Evolutionary conservation across 2,329 filamentous ascomycete species (phyloP).

Genomic region (Zymoseptoria passerinii): DNA sequence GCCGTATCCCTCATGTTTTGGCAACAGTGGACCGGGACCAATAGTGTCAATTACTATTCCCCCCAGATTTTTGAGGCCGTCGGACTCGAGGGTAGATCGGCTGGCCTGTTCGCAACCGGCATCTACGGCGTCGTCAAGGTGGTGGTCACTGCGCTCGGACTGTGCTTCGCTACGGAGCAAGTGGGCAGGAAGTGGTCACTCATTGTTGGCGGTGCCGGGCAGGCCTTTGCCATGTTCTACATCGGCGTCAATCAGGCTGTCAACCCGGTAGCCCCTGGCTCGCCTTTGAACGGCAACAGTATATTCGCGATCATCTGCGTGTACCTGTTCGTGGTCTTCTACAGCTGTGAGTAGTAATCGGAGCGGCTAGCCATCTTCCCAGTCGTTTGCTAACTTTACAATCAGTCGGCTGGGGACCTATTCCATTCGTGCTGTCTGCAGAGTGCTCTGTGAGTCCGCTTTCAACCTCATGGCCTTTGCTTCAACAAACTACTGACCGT

Average conservation of each 20-base stretch:
- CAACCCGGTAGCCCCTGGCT: conserved; percentile 42
- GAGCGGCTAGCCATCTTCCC: background rate
- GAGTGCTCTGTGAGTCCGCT: conserved; percentile 21
- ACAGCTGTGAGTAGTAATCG: conserved; percentile 12
- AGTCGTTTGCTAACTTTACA: background rate
- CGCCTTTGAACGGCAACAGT: conserved; percentile 44
- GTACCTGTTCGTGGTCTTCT: conserved; percentile 42
- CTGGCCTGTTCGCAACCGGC: conserved; percentile 39
- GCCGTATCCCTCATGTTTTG: conserved; percentile 39
- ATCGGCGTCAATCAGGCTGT: conserved; percentile 28
- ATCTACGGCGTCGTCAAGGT: conserved; percentile 43
- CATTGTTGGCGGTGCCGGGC: conserved; percentile 35
- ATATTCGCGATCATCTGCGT: conserved; percentile 46
- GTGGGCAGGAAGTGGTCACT: conserved; percentile 39
- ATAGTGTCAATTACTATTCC: conserved; percentile 29
- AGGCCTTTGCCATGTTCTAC: conserved; percentile 39
- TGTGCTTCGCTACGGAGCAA: conserved; percentile 40
- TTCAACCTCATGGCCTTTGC: background rate
- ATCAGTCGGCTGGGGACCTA: conserved; percentile 39
- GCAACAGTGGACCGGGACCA: conserved; percentile 31
- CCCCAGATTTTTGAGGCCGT: conserved; percentile 39
- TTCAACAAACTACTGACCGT: background rate
- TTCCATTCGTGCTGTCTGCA: conserved; percentile 37
- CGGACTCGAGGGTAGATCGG: conserved; percentile 32
- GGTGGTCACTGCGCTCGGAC: conserved; percentile 35